Percentiles rank a stretch among this genome's conserved stretches.
Evolutionary conservation across 805 yeast genomes (phyloP).

Genomic region (Cyberlindnera samutprakarnensis): DNA sequence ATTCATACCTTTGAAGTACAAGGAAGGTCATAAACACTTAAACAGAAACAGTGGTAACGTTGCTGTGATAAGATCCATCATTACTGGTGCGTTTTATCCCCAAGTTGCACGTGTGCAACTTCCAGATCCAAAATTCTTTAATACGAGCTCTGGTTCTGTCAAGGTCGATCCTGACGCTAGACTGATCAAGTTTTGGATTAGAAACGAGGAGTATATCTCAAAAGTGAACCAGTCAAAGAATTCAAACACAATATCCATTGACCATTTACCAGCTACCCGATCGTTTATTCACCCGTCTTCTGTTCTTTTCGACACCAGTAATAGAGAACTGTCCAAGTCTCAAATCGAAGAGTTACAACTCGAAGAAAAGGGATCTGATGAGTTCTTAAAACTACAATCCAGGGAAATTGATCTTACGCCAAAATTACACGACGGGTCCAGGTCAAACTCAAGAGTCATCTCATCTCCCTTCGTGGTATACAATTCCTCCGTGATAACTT

Average conservation of each 20-base stretch:
- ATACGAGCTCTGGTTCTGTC: conserved; percentile 70
- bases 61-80: conserved; percentile 52
- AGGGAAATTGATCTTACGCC: conserved; percentile 35
- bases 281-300: conserved; percentile 89
- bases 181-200: conserved; percentile 63
- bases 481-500: conserved; percentile 50
- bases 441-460: conserved; percentile 8
- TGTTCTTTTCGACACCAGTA: conserved; percentile 47
- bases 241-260: conserved; percentile 10
- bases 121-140: conserved; percentile 72
- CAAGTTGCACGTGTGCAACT: conserved; percentile 71
- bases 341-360: conserved; percentile 21
- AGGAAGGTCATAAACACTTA: conserved; percentile 24
- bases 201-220: conserved; percentile 45
- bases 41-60: conserved; percentile 46
- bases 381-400: conserved; percentile 23
- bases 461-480: conserved; percentile 51
- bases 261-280: conserved; percentile 49
- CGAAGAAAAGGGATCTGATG: conserved; percentile 35
- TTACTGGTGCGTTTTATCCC: conserved; percentile 81
- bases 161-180: conserved; percentile 81
- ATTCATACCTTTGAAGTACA: conserved; percentile 53
- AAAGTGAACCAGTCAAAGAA: conserved; percentile 5
- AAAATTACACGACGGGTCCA: conserved; percentile 18
- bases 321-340: conserved; percentile 21